These are phyloP conservation scores for Sequoiadendron giganteum DNA, from an alignment of 75 land plant genomes.

Conservation along the genomic window DNA sequence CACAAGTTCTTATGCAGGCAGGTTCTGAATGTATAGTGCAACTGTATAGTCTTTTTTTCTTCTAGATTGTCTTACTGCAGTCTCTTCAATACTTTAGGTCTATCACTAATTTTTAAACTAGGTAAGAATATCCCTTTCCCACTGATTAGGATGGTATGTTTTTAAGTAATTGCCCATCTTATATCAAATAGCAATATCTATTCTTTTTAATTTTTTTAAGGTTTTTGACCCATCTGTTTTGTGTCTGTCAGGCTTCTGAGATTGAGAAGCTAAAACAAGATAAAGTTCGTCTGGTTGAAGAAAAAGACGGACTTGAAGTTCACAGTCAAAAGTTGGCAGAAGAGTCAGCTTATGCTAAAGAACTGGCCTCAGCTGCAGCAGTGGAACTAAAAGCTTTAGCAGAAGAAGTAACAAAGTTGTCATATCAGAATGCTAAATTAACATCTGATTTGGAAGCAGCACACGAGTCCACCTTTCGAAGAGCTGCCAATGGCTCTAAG, in stretches of 20 bases:
- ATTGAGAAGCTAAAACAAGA: constrained; percentile 72
- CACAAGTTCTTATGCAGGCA: constrained; percentile 72
- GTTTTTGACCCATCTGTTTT: background rate
- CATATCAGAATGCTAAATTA: constrained; percentile 67
- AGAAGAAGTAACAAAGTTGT: constrained; percentile 77
- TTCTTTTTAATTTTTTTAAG: background rate
- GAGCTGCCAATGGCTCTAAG: constrained; percentile 20
- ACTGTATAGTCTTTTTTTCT: background rate
- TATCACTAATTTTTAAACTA: background rate
- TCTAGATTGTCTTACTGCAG: background rate
- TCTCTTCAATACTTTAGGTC: background rate
- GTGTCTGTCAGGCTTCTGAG: constrained; percentile 42
- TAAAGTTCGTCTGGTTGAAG: constrained; percentile 46
- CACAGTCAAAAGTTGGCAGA: constrained; percentile 59
- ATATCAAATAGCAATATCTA: background rate
- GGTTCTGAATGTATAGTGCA: background rate
- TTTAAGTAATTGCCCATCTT: background rate
- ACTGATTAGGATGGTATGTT: background rate
- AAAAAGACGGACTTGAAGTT: constrained; percentile 64
- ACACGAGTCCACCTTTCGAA: constrained; percentile 38
- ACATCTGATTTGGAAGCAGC: constrained; percentile 34
- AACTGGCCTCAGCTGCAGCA: constrained; percentile 79
- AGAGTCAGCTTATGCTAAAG: constrained; percentile 83
- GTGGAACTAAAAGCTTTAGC: constrained; percentile 73
- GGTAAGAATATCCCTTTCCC: background rate